These are phyloP conservation scores for Medicago arabica DNA, from an alignment of 306 rosid species.

Conservation along the genomic window DNA sequence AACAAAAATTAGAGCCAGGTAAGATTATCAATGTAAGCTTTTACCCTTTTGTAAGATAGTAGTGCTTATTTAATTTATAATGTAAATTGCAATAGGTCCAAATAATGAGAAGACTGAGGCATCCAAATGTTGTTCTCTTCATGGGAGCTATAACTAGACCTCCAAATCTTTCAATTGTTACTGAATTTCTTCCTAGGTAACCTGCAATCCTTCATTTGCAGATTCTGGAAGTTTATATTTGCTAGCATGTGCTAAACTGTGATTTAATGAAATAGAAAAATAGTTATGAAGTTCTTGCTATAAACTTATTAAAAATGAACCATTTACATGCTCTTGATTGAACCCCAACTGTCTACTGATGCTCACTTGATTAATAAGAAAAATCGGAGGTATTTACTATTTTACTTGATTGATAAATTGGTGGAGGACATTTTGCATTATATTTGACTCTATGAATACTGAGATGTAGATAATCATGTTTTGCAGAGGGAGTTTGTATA, in stretches of 20 bases:
- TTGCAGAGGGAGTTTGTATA: constrained; percentile 98
- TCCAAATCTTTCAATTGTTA: constrained; percentile 93
- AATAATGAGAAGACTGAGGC: constrained; percentile 92
- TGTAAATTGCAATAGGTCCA: constrained; percentile 69
- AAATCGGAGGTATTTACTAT: background rate
- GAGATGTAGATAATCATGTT: constrained; percentile 44
- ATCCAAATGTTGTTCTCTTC: constrained; percentile 99
- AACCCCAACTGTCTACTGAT: constrained; percentile 4
- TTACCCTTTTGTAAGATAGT: background rate
- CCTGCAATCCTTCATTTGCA: constrained; percentile 41
- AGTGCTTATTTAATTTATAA: constrained; percentile 41
- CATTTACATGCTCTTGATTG: constrained; percentile 2
- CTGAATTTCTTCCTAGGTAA: constrained; percentile 99
- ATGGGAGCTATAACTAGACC: constrained; percentile 98
- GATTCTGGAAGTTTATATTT: constrained; percentile 39
- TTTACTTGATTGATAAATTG: constrained; percentile 24
- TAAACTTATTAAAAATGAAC: background rate
- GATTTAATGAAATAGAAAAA: constrained; percentile 12
- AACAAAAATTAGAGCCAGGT: background rate
- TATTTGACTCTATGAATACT: constrained; percentile 43
- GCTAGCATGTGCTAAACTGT: background rate
- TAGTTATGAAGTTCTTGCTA: constrained; percentile 31
- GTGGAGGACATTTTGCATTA: constrained; percentile 23
- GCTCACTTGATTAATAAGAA: constrained; percentile 7
- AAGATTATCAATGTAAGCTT: background rate